Conservation (phyloP, 2,329 filamentous ascomycete species). For the Davidsoniella neocaledoniae region DNA sequence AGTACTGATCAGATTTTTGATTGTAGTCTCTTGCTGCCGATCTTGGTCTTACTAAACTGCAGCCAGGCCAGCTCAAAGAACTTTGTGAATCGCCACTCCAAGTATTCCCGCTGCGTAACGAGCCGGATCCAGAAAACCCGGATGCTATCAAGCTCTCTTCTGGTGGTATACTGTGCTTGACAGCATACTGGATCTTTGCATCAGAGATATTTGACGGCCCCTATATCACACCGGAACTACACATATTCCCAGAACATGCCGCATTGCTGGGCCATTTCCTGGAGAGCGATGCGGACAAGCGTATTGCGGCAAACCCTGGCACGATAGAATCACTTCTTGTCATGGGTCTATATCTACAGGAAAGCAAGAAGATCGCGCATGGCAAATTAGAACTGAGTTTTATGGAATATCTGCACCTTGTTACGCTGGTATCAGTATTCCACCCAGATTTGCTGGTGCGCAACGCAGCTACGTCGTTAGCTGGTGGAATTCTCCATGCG, state of each 20-base stretch:
- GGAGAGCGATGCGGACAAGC: slow-evolving; percentile 29
- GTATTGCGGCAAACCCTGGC: slow-evolving; percentile 33
- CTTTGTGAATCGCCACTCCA: slow-evolving; percentile 25
- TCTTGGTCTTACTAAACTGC: slow-evolving; percentile 34
- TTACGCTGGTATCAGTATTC: slow-evolving; percentile 40
- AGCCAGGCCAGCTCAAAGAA: slow-evolving; percentile 29
- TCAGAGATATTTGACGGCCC: slow-evolving; percentile 42
- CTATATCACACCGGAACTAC: slow-evolving; percentile 33
- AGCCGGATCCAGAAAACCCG: slow-evolving; percentile 29
- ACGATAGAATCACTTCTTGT: slow-evolving; percentile 42
- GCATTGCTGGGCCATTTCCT: slow-evolving; percentile 37
- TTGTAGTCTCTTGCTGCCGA: slow-evolving; percentile 45
- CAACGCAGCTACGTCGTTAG: slow-evolving; percentile 36
- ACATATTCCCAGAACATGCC: slow-evolving; percentile 44
- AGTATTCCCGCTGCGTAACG: slow-evolving; percentile 28
- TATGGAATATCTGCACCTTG: slow-evolving; percentile 43
- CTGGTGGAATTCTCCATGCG: slow-evolving; percentile 37
- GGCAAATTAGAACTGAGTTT: slow-evolving; percentile 26
- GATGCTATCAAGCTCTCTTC: slow-evolving; percentile 41
- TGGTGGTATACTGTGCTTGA: slow-evolving; percentile 39
- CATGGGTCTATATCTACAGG: slow-evolving; percentile 42
- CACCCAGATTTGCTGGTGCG: slow-evolving; percentile 37
- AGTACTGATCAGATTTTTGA: slow-evolving; percentile 1
- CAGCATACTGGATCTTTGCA: slow-evolving; percentile 47
- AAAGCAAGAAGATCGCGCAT: slow-evolving; percentile 27